Conservation (phyloP, 2,329 filamentous ascomycete species). For the Monascus ruber region DNA sequence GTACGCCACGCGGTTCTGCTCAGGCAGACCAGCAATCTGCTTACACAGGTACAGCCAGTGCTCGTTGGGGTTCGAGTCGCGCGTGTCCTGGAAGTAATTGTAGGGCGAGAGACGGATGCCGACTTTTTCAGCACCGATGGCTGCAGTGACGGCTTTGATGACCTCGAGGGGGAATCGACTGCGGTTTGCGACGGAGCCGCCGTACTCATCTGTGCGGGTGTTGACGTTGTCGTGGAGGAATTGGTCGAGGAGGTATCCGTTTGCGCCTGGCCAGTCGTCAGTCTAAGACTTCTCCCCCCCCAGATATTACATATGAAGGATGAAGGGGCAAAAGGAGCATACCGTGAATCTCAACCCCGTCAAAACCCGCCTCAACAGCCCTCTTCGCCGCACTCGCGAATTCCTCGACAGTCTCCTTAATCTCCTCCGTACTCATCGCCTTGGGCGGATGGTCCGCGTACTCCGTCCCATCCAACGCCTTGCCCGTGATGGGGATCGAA, state of each 20-base stretch:
- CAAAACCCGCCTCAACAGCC: conserved; percentile 39
- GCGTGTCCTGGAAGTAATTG: conserved; percentile 46
- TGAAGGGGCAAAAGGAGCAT: conserved; percentile 1
- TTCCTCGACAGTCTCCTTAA: conserved; percentile 25
- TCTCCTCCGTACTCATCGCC: conserved; percentile 28
- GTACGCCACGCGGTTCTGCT: conserved; percentile 28
- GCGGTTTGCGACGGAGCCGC: conserved; percentile 39
- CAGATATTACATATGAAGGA: no score
- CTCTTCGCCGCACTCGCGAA: conserved; percentile 33
- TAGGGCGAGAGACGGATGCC: conserved; percentile 52
- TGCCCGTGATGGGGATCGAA: conserved; percentile 27
- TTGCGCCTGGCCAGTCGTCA: conserved; percentile 12
- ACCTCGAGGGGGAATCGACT: conserved; percentile 43
- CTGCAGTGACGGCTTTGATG: conserved; percentile 37
- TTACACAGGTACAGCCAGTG: conserved; percentile 38
- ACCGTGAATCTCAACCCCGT: conserved; percentile 38
- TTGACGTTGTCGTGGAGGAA: conserved; percentile 52
- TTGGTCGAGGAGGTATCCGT: conserved; percentile 56
- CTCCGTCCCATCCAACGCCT: conserved; percentile 25
- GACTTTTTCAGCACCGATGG: conserved; percentile 36
- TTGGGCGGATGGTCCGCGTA: conserved; percentile 19
- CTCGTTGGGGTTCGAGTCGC: conserved; percentile 33
- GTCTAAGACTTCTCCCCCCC: no score
- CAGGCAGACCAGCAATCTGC: conserved; percentile 16
- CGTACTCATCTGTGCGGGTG: conserved; percentile 40